phyloP scores from a whole-genome alignment of 352 stramenopile species.

The Phytophthora macrochlamydospora region DNA sequence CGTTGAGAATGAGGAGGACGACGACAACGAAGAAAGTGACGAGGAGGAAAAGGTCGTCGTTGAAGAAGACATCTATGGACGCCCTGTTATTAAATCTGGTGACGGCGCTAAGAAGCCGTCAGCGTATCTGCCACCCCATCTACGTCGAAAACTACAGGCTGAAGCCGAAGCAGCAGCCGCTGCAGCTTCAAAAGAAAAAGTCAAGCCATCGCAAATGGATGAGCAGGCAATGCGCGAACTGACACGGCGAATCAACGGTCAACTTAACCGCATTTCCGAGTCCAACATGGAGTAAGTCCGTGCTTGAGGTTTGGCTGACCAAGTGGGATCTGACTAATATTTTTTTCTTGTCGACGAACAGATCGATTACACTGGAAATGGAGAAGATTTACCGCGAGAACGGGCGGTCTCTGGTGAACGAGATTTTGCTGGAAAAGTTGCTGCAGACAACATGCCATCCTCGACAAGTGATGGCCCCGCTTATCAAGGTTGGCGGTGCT shows the following conservation, averaged over 20 bases:
- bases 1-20: slow-evolving; percentile 7
- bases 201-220: slow-evolving; percentile 65
- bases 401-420: slow-evolving; percentile 73
- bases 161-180: slow-evolving; percentile 41
- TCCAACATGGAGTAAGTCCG: slow-evolving; percentile 86
- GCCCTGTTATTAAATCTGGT: slow-evolving; percentile 59
- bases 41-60: slow-evolving; percentile 50
- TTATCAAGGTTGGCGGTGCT: slow-evolving; percentile 78
- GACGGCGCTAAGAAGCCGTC: slow-evolving; percentile 50
- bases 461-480: slow-evolving; percentile 74
- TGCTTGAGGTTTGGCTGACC: background rate
- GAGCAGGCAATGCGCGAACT: slow-evolving; percentile 74
- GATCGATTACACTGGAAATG: slow-evolving; percentile 76
- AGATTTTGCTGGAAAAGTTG: slow-evolving; percentile 74
- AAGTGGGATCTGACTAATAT: slow-evolving; percentile 1
- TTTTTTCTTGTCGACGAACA: slow-evolving; percentile 19
- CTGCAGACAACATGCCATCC: slow-evolving; percentile 65
- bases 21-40: slow-evolving; percentile 35
- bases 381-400: slow-evolving; percentile 82
- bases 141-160: slow-evolving; percentile 73
- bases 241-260: slow-evolving; percentile 82
- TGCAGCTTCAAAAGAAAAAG: slow-evolving; percentile 30
- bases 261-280: slow-evolving; percentile 92
- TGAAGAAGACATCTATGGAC: slow-evolving; percentile 86
- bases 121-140: slow-evolving; percentile 87